A percentile compares a stretch with the other conserved stretches of the same genome.
Conservation (phyloP, 1,139 yeast genomes). For the Taiozyma onychis region DNA sequence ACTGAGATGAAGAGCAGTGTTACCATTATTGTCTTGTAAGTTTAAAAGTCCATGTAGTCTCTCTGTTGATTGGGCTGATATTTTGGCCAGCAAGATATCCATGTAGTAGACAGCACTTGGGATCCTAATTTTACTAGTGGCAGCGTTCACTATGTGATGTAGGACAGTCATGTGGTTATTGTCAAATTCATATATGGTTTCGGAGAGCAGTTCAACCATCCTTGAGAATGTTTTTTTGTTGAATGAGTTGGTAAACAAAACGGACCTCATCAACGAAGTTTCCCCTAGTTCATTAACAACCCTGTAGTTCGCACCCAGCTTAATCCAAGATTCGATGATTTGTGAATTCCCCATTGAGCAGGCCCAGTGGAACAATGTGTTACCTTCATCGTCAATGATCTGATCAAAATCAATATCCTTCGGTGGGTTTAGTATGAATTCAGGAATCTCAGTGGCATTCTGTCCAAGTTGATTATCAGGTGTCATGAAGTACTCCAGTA, state of each 20-base stretch:
- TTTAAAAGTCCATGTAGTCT: conserved; percentile 54
- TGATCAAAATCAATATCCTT: conserved; percentile 68
- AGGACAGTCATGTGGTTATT: conserved; percentile 62
- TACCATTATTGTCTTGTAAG: conserved; percentile 77
- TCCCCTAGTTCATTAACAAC: conserved; percentile 74
- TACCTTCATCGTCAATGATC: conserved; percentile 91
- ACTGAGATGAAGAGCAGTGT: conserved; percentile 82
- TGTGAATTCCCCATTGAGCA: conserved; percentile 82
- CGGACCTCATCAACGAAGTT: conserved; percentile 78
- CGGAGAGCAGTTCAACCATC: conserved; percentile 66
- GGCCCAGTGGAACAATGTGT: conserved; percentile 96
- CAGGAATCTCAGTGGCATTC: conserved; percentile 44
- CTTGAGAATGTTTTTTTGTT: conserved; percentile 75
- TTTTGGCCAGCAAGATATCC: conserved; percentile 67
- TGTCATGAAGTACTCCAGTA: conserved; percentile 55
- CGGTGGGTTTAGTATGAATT: conserved; percentile 65
- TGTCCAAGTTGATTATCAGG: conserved; percentile 44
- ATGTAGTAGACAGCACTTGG: conserved; percentile 78
- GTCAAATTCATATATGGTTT: conserved; percentile 60
- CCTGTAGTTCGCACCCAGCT: conserved; percentile 70
- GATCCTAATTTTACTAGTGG: conserved; percentile 52
- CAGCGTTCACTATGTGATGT: conserved; percentile 75
- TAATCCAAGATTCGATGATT: conserved; percentile 65
- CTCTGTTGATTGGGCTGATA: conserved; percentile 51
- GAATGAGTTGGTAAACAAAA: conserved; percentile 81